Evolutionary conservation across 2,329 filamentous ascomycete genomes (phyloP).

Genomic region (Verticillium klebahnii): DNA sequence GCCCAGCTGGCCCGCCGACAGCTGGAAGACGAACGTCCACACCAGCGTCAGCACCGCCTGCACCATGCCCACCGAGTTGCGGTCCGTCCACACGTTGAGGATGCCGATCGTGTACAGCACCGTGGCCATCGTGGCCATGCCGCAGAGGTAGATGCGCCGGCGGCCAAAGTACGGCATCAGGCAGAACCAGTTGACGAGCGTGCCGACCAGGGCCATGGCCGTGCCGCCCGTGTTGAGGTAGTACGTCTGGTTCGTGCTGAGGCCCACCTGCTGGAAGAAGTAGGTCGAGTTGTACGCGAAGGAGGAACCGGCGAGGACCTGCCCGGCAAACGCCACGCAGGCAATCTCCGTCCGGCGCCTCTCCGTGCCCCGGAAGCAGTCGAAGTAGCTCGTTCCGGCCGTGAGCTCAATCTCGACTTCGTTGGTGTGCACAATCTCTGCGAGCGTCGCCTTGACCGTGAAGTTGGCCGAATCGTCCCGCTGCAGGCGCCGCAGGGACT

Average conservation of each 20-base stretch:
- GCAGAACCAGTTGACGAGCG: constrained; percentile 35
- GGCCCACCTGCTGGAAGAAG: constrained; percentile 31
- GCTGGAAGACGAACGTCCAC: constrained; percentile 9
- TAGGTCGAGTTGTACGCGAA: constrained; percentile 31
- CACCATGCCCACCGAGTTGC: constrained; percentile 26
- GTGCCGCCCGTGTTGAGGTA: constrained; percentile 33
- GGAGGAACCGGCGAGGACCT: constrained; percentile 18
- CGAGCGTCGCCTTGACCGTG: constrained; percentile 28
- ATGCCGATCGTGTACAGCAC: constrained; percentile 36
- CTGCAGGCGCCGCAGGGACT: constrained; percentile 21
- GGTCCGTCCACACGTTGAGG: constrained; percentile 26
- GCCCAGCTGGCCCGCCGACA: constrained; percentile 13
- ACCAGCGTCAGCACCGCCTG: constrained; percentile 24
- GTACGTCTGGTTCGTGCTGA: constrained; percentile 22
- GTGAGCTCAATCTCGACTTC: constrained; percentile 27
- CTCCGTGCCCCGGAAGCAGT: constrained; percentile 36
- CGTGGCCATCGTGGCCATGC: constrained; percentile 33
- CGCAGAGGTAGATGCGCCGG: constrained; percentile 37
- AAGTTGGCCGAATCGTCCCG: constrained; percentile 10
- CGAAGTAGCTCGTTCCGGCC: constrained; percentile 27
- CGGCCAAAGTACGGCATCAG: constrained; percentile 34
- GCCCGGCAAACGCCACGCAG: constrained; percentile 21
- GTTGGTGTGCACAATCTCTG: constrained; percentile 37
- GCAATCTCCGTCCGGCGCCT: constrained; percentile 29
- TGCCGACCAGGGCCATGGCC: constrained; percentile 36